Evolutionary conservation across 495 filamentous ascomycete genomes (phyloP).

Genomic region (Xylaria scruposa): DNA sequence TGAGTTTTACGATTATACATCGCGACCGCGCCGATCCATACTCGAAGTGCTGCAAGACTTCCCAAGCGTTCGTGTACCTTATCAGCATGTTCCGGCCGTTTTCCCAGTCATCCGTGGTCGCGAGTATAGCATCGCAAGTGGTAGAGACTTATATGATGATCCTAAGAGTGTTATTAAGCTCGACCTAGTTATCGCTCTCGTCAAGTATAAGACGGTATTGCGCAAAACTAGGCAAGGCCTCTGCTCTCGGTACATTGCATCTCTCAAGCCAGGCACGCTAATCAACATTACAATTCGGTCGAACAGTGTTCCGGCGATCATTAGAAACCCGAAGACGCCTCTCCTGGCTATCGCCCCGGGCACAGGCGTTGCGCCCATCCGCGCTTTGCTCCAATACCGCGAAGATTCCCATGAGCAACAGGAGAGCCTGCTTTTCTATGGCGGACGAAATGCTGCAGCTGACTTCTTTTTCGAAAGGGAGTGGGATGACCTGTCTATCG

Average conservation of each 20-base stretch:
- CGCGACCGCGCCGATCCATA: conserved; percentile 87
- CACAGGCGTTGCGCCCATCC: conserved; percentile 89
- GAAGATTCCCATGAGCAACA: not conserved
- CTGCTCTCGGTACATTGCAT: conserved; percentile 83
- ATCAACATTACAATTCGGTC: conserved; percentile 62
- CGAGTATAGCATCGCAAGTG: conserved; percentile 89
- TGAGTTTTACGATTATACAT: conserved; percentile 95
- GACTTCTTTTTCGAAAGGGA: conserved; percentile 86
- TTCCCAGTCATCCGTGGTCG: conserved; percentile 79
- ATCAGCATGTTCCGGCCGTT: conserved; percentile 68
- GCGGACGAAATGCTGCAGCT: conserved; percentile 70
- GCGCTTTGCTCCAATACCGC: conserved; percentile 58
- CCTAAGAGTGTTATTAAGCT: conserved; percentile 55
- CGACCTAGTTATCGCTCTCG: conserved; percentile 86
- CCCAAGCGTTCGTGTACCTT: conserved; percentile 79
- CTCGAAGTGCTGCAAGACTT: conserved; percentile 93
- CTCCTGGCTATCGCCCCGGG: conserved; percentile 85
- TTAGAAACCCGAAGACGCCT: conserved; percentile 48
- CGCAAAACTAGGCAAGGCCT: conserved; percentile 85
- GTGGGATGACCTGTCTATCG: conserved; percentile 59
- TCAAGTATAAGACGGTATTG: conserved; percentile 89
- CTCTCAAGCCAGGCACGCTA: conserved; percentile 61
- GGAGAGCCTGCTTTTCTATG: conserved; percentile 71
- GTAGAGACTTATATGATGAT: conserved; percentile 49
- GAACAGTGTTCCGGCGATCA: conserved; percentile 18